These are phyloP conservation scores for Malus hybrid DNA, from an alignment of 331 rosid genomes.

Conservation along the genomic window DNA sequence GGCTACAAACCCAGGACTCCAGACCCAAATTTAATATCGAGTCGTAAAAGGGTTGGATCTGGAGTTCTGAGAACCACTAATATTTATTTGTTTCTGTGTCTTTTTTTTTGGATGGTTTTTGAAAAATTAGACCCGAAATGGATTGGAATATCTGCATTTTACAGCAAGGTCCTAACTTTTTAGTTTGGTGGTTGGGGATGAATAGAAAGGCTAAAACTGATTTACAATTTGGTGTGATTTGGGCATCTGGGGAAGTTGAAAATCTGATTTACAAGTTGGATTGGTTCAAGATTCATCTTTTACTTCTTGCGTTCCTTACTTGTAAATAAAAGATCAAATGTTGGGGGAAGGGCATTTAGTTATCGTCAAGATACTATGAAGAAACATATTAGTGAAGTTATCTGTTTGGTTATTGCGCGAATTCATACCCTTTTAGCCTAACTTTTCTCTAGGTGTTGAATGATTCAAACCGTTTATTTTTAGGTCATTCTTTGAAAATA, in stretches of 20 bases:
- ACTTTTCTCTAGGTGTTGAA: background rate
- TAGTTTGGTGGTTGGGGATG: background rate
- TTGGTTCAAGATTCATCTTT: background rate
- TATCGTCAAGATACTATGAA: background rate
- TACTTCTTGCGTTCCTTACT: background rate
- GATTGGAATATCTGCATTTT: slow-evolving; percentile 6
- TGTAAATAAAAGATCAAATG: background rate
- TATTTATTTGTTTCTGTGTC: background rate
- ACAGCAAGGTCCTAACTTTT: background rate
- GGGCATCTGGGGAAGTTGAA: background rate
- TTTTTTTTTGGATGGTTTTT: background rate
- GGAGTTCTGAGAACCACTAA: too few species aligned
- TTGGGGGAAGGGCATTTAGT: background rate
- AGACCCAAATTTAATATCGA: too few species aligned
- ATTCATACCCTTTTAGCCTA: background rate
- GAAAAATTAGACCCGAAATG: background rate
- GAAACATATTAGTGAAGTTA: background rate
- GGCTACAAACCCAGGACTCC: too few species aligned
- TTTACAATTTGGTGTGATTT: background rate
- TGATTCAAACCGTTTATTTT: too few species aligned
- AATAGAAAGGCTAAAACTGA: background rate
- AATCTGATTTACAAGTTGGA: background rate
- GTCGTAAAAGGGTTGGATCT: too few species aligned
- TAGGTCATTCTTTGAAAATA: too few species aligned
- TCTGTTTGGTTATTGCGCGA: background rate